These are phyloP conservation scores for Carex cristatella DNA, from an alignment of 176 grass and related monocot genomes.

Conservation along the genomic window DNA sequence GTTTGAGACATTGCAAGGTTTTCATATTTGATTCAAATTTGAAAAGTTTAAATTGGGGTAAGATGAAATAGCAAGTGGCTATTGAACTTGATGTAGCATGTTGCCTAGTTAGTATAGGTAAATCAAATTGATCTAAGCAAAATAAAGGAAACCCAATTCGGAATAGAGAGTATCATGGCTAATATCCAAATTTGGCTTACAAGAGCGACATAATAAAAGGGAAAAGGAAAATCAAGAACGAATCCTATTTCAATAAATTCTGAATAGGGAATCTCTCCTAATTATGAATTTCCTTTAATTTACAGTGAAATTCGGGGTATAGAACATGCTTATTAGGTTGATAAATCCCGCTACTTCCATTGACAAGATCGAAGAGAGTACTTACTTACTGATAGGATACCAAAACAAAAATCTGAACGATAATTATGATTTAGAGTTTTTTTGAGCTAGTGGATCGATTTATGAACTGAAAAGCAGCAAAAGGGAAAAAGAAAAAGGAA, in stretches of 20 bases:
- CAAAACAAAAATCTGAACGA: no score
- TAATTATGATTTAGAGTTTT: no score
- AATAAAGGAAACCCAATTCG: background rate
- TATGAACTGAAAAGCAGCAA: background rate
- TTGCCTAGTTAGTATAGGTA: background rate
- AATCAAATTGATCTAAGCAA: background rate
- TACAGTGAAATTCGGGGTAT: no score
- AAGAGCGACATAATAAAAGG: background rate
- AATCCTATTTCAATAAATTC: background rate
- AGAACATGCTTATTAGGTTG: no score
- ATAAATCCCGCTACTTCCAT: background rate
- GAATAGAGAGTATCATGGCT: background rate
- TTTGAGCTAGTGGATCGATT: background rate
- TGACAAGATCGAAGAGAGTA: background rate
- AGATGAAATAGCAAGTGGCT: background rate
- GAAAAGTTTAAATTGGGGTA: background rate
- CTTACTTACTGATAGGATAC: no score
- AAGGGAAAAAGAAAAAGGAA: background rate
- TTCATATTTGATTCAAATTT: conserved; percentile 41
- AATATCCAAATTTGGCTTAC: conserved; percentile 1
- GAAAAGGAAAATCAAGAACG: background rate
- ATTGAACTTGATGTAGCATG: conserved; percentile 18
- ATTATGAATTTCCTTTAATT: background rate
- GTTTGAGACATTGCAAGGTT: conserved; percentile 72
- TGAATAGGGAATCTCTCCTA: background rate